Evolutionary conservation across 192 early-diverging fungal genomes (phyloP).

Genomic region (Coemansia sp.): DNA sequence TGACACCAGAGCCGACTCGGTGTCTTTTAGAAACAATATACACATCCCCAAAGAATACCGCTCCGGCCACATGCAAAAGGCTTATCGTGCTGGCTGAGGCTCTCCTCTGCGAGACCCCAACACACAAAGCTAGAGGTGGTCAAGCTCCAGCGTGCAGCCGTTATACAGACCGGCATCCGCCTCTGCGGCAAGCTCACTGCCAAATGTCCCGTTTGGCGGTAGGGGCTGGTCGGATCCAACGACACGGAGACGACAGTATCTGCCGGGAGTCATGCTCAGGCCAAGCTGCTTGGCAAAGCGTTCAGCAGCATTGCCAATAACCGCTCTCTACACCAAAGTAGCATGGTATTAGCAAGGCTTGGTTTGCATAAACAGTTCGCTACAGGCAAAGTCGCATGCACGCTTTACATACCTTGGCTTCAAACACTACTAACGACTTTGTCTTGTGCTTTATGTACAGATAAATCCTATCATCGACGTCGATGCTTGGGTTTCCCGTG

Average conservation of each 20-base stretch:
- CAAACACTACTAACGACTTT: slow-evolving; percentile 22
- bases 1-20: no score
- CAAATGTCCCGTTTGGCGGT: slow-evolving; percentile 26
- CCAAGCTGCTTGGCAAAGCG: slow-evolving; percentile 34
- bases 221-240: slow-evolving; percentile 8
- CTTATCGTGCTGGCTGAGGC: no score
- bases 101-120: no score
- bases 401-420: slow-evolving; percentile 20
- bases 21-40: no score
- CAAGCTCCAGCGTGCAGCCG: slow-evolving; percentile 35
- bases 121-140: background rate
- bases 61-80: background rate
- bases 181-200: background rate
- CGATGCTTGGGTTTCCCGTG: slow-evolving; percentile 33
- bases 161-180: slow-evolving; percentile 13
- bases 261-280: slow-evolving; percentile 20
- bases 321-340: slow-evolving; percentile 6
- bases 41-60: no score
- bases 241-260: slow-evolving; percentile 14
- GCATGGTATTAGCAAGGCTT: background rate
- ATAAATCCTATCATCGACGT: slow-evolving; percentile 33
- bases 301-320: slow-evolving; percentile 30
- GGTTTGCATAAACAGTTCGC: no score
- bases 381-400: background rate
- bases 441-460: slow-evolving; percentile 17